Base-by-base conservation (phyloP, 768 basidiomycete genomes). In the Amanita molliuscula region DNA sequence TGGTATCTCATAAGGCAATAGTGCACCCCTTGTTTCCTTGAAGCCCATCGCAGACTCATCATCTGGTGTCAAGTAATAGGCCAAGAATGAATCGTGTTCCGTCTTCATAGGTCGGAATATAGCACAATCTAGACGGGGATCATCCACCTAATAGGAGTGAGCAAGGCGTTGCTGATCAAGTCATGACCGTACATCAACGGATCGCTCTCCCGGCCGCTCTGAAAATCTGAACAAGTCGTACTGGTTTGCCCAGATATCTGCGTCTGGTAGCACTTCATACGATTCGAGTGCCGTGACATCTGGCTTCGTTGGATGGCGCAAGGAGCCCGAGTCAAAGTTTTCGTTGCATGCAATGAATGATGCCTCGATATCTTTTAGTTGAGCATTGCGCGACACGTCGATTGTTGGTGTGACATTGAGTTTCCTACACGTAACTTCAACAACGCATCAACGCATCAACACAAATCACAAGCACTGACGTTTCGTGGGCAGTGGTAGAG, bases 191-290 rank as follows among this genome's bases (percentile, higher is more conserved):
- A 88, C 88, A 55, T 90, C 88, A 6, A 76, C 58, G 11, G 76
- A 58, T 40, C 82, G 71, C 50, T 92, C 89, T n/a, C 89, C 89
- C 13, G 89, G 89, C 16, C 88, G 71, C 61, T 93, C 89, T 9
- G 81, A 81, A 62, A 93, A 92, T 51, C 82, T 71, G 72, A 92
- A 90, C 47, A 93, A 62, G 62, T 92, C 89, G 61, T 91, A 90
- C 54, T 84, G 84, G 60, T 90, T 94, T 36, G 88, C 79, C 89
- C 90, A 95, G 33, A 92, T 81, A 53, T 86, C 82, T 3, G 77
- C 75, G 58, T 95, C 90, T 0, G 92, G 92, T 10, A 91, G 73
- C 48, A 94, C 69, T 54, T 91, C 84, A 64, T 80, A 93, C 6
- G 84, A 81, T 59, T 89, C 88, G 42, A 88, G 75, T 2, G 91